A percentile compares a stretch with the other conserved stretches of the same genome.
Conservation (phyloP, 2,329 filamentous ascomycete species). For the Zarea fungicola region DNA sequence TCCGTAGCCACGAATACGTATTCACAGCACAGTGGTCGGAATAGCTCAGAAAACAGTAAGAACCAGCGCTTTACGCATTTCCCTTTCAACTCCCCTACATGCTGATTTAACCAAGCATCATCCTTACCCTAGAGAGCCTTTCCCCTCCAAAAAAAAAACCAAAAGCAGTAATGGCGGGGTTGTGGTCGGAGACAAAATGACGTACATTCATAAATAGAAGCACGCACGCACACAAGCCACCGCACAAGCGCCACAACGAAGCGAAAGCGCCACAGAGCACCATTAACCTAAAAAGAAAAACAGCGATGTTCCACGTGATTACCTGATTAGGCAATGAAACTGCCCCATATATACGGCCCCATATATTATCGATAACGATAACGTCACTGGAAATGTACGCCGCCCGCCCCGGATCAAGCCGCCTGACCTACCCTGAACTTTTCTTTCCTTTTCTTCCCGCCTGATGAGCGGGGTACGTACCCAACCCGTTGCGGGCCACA, state of each 20-base stretch:
- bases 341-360: neutral
- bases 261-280: too few species aligned
- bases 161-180: neutral
- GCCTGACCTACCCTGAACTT: neutral
- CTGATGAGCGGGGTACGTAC: neutral
- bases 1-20: too few species aligned
- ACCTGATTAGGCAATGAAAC: constrained; percentile 1
- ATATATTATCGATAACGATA: constrained; percentile 11
- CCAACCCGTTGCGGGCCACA: too few species aligned
- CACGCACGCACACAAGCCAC: neutral
- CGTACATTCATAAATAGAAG: neutral
- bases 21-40: too few species aligned
- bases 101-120: too few species aligned
- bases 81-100: too few species aligned
- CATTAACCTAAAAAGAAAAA: neutral
- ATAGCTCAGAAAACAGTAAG: too few species aligned
- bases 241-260: neutral
- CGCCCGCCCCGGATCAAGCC: constrained; percentile 8
- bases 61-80: too few species aligned
- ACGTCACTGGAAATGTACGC: neutral
- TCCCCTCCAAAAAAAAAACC: neutral
- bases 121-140: too few species aligned
- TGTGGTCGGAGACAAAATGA: neutral
- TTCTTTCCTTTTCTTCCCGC: neutral
- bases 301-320: constrained; percentile 4